A percentile compares a stretch with the other conserved stretches of the same genome.
Conservation (phyloP, 176 grass and related monocot species). For the Ananas comosus region DNA sequence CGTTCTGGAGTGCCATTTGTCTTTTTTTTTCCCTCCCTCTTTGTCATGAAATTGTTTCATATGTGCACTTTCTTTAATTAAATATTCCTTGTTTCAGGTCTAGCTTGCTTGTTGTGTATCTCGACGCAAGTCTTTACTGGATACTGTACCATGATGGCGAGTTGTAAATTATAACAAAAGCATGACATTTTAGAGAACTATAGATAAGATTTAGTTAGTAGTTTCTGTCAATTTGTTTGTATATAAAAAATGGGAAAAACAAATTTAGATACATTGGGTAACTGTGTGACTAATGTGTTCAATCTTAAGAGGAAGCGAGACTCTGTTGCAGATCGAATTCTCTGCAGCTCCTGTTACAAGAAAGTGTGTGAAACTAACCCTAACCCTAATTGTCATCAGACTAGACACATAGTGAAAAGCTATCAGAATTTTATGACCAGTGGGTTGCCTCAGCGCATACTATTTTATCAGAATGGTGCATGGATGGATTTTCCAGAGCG, state of each 20-base stretch:
- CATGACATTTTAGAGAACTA: neutral
- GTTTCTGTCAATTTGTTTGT: neutral
- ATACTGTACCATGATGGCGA: neutral
- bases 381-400: neutral
- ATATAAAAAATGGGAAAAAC: slow-evolving; percentile 1
- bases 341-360: neutral
- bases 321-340: neutral
- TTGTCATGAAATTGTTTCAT: neutral
- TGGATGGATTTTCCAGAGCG: slow-evolving; percentile 72
- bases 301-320: slow-evolving; percentile 6
- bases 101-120: neutral
- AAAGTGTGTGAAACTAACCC: neutral
- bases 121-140: neutral
- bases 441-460: slow-evolving; percentile 43
- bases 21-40: neutral
- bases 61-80: neutral
- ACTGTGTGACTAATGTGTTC: neutral
- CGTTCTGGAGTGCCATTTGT: no score
- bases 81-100: neutral
- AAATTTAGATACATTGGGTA: neutral
- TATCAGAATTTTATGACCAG: slow-evolving; percentile 77
- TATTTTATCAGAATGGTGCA: slow-evolving; percentile 48
- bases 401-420: slow-evolving; percentile 38
- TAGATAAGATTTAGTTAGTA: neutral
- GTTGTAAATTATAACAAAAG: slow-evolving; percentile 6